Conservation (phyloP, 73 alveolate genomes). For the Paramecium biaurelia region DNA sequence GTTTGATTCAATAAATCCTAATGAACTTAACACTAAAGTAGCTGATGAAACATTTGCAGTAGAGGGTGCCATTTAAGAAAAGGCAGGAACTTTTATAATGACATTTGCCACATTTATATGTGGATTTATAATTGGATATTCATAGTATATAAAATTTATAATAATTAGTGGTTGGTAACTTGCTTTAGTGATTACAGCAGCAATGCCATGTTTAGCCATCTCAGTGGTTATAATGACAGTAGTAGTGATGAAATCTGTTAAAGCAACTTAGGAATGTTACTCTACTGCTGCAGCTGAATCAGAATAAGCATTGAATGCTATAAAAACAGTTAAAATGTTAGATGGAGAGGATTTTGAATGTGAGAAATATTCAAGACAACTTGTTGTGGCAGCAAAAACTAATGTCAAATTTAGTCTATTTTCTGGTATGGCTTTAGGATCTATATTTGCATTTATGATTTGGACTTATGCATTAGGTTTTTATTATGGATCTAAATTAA, state of each 20-base stretch:
- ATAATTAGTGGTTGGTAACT: constrained; percentile 73
- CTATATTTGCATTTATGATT: constrained; percentile 31
- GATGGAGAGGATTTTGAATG: constrained; percentile 70
- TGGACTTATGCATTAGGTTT: constrained; percentile 58
- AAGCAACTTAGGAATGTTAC: constrained; percentile 65
- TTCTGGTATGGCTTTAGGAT: constrained; percentile 36
- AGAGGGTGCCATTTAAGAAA: constrained; percentile 79
- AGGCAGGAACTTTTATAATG: constrained; percentile 67
- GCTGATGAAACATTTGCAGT: constrained; percentile 71
- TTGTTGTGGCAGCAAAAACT: constrained; percentile 48
- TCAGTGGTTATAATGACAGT: constrained; percentile 52
- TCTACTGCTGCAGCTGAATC: constrained; percentile 77
- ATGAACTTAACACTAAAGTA: constrained; percentile 69
- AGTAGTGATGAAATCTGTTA: constrained; percentile 57
- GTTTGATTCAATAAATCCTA: constrained; percentile 78
- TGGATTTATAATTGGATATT: constrained; percentile 62
- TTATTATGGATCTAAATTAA: constrained; percentile 52
- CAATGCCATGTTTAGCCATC: constrained; percentile 66
- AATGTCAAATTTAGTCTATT: neutral
- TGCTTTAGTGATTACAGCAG: constrained; percentile 68
- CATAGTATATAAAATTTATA: constrained; percentile 39
- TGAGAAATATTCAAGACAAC: constrained; percentile 4
- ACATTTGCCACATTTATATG: constrained; percentile 65
- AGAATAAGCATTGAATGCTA: constrained; percentile 82
- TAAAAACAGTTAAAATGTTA: constrained; percentile 77